Conservation (phyloP, 768 basidiomycete species). For the Holtermanniella nyarrowii region DNA sequence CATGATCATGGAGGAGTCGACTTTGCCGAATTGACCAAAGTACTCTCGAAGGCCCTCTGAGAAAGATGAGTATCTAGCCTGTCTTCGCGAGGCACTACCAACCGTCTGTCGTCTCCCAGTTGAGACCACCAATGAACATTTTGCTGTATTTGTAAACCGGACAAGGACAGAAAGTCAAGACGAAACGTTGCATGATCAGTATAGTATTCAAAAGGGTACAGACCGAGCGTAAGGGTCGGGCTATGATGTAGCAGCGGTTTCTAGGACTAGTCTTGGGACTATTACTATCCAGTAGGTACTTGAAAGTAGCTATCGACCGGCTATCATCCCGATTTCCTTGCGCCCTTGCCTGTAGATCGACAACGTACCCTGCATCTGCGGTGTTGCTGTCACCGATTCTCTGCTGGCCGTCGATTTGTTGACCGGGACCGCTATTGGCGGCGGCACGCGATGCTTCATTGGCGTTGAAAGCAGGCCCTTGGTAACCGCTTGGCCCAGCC, state of each 20-base stretch:
- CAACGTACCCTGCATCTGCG: not conserved
- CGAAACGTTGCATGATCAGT: not conserved
- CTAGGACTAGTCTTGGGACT: not conserved
- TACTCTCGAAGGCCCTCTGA: constrained; percentile 52
- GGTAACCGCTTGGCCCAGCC: not conserved
- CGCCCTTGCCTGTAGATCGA: too few relatives aligned
- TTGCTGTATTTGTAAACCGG: constrained; percentile 51
- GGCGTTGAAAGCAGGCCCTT: not conserved
- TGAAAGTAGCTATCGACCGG: not conserved
- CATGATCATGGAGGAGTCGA: constrained; percentile 98
- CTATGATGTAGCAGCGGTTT: too few relatives aligned
- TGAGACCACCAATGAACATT: constrained; percentile 99
- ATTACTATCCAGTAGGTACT: not conserved
- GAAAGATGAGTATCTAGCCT: constrained; percentile 30
- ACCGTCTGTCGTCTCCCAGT: constrained; percentile 99
- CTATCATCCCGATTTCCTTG: too few relatives aligned
- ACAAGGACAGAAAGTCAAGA: not conserved
- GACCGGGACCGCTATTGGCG: not conserved
- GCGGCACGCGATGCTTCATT: not conserved
- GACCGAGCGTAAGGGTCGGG: not conserved
- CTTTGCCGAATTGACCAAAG: constrained; percentile 91
- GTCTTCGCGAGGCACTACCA: constrained; percentile 30
- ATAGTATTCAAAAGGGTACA: not conserved
- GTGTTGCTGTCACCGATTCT: not conserved
- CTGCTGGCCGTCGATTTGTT: not conserved